Conservation (phyloP, 2,329 filamentous ascomycete genomes). For the Ascomycota sp. region DNA sequence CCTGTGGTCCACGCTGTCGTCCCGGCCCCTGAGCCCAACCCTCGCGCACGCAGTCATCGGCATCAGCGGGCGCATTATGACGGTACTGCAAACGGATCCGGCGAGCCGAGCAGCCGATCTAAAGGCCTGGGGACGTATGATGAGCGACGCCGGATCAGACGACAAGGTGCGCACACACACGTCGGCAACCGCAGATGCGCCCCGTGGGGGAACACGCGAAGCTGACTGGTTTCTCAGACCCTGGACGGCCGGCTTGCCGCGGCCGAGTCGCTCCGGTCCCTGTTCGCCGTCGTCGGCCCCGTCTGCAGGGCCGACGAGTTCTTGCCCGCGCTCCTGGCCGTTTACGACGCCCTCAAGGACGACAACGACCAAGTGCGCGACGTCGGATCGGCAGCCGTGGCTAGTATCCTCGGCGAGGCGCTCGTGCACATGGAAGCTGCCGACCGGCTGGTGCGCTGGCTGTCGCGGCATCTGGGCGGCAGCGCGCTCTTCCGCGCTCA, state of each 20-base stretch:
- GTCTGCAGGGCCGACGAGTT: conserved; percentile 13
- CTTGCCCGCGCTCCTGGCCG: conserved; percentile 37
- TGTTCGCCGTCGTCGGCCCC: conserved; percentile 15
- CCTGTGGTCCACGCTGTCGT: conserved; percentile 20
- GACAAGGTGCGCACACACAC: conserved; percentile 22
- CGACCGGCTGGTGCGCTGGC: conserved; percentile 21
- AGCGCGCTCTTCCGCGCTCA: conserved; percentile 17
- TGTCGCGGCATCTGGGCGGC: conserved; percentile 15
- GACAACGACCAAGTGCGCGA: conserved; percentile 80
- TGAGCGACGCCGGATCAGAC: conserved; percentile 25
- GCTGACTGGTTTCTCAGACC: conserved; percentile 20
- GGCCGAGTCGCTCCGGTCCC: conserved; percentile 30
- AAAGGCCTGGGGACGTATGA: conserved; percentile 26
- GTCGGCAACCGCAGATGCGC: too few relatives aligned
- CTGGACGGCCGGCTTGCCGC: conserved; percentile 47
- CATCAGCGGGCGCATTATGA: conserved; percentile 23
- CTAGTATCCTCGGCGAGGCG: conserved; percentile 21
- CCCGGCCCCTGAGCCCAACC: conserved; percentile 22
- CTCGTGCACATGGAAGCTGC: conserved; percentile 28
- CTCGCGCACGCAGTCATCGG: conserved; percentile 29
- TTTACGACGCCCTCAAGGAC: conserved; percentile 66
- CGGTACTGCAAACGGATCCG: conserved; percentile 10
- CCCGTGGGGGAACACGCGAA: neutral
- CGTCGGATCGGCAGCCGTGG: conserved; percentile 31
- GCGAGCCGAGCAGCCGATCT: conserved; percentile 5